Evolutionary conservation across 495 filamentous ascomycete species (phyloP), one percentile per base, ranked within the genome.

Genomic region (Penicillium macrosclerotiorum): DNA sequence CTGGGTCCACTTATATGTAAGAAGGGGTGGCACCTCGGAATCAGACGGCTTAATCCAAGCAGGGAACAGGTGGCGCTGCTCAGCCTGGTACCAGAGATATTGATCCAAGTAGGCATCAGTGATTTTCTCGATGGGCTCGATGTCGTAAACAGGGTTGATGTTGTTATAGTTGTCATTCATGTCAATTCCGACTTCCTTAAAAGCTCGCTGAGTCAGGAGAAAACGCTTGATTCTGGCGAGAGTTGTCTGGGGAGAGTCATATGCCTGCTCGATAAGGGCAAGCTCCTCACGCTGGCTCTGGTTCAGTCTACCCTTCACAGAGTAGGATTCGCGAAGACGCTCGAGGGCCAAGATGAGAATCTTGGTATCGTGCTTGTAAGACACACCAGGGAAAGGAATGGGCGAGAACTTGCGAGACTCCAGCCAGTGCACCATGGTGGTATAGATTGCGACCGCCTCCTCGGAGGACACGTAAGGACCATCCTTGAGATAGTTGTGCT

Each of bases 131-230:
- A 99, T 95, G 2, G 94, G 94, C 66, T 99, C 94, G 55, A 99
- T 91, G 59, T 99, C 94, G 57, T 97, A 99, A 20, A 99, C 94
- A 3, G 94, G 94, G 57, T 97, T 99, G 74, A 97, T 99, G 24
- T 87, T 89, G 71, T 85, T 95, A 65, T 99, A 99, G 57, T 99
- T 99, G 71, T 99, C 94, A 63, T 99, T 99, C 94, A 99, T 99
- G 59, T 99, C 94, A 45, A 99, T 97, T 34, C 93, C 92, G 27
- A 99, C 94, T 66, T 99, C 94, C 72, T 99, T 99, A 74, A 99
- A 99, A 1, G 94, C 94, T 60, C 94, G 81, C 63, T 96, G 91
- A 1, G 94, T 99, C 37, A 99, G 80, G 18, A 99, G 75, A 74
- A 96, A 97, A 38, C 94, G 88, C 75, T 99, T 99, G 69, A 99